Base-by-base conservation (phyloP, 805 yeast species). In the Schwanniomyces polymorphus region DNA sequence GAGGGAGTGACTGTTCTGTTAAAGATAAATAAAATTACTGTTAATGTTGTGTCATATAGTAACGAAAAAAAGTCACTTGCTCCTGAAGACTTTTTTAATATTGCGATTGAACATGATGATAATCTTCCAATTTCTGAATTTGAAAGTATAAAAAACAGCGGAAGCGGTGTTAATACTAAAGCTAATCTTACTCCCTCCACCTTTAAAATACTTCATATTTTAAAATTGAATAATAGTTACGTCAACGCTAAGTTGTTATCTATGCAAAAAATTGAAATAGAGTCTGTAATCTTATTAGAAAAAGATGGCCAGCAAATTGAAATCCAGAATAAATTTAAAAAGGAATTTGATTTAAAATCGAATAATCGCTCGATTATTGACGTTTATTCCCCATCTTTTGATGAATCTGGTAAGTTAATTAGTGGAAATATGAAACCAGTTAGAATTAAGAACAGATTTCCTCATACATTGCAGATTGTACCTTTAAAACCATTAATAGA, bases 401-500 rank as follows among this genome's bases (percentile, higher is more conserved):
- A 31, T 16, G n/a, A 31, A 14, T 14, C 18, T 2, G 35, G 35
- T 14, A 31, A 31, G 10, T 14, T 31, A 3, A 16, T 31, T 31
- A 16, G 7, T 9, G 21, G 35, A 16, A 2, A 17, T 16, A 31
- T 10, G 12, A 33, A 23, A 7, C 10, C 26, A 27, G 21, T 25
- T 18, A 43, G 45, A 17, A 8, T 41, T 10, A 18, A 12, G 35
- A 45, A 38, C n/a, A 41, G 45, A 26, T 17, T 48, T n/a, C 34
- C 55, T 8, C 49, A 54, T 31, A 33, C 50, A 1, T 46, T 64
- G 2, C 49, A 43, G 21, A 50, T 63, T 4, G 34, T 47, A 12
- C 65, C 68, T 2, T 44, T 64, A 5, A 60, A 55, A 29, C 76
- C 76, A 10, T 50, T 58, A 5, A 43, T 69, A 0, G 16, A 35